These are phyloP conservation scores for Multifurca ochricompacta DNA, from an alignment of 768 basidiomycete genomes.

Conservation along the genomic window DNA sequence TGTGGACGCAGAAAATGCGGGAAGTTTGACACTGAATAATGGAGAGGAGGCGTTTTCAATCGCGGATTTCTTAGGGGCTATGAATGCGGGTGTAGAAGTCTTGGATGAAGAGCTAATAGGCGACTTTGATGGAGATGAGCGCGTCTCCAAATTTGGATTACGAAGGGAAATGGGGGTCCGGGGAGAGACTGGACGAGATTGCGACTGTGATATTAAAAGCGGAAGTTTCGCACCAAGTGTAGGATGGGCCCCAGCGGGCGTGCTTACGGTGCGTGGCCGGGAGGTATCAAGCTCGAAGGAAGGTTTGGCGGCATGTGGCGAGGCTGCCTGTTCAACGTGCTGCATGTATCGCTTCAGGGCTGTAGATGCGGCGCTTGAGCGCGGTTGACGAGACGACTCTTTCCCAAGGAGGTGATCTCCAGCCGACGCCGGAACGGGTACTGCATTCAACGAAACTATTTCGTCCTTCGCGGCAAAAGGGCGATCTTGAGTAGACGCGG, in stretches of 20 bases:
- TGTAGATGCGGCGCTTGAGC: not conserved
- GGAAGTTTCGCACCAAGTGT: not conserved
- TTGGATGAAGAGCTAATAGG: constrained; percentile 19
- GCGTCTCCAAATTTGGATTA: not conserved
- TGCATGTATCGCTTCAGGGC: constrained; percentile 18
- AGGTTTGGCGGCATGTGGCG: not conserved
- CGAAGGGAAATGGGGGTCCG: not conserved
- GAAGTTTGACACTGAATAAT: constrained; percentile 10
- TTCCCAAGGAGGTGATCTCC: not conserved
- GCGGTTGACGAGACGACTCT: not conserved
- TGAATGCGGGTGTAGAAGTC: not conserved
- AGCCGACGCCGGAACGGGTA: not conserved
- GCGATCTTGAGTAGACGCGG: constrained; percentile 2
- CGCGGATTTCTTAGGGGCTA: constrained; percentile 25
- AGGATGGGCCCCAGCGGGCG: constrained; percentile 18
- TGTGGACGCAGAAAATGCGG: constrained; percentile 22
- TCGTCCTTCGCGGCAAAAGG: constrained; percentile 10
- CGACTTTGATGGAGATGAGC: not conserved
- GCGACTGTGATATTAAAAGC: not conserved
- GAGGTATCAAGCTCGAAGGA: not conserved
- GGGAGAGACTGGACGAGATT: not conserved
- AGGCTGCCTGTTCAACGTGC: constrained; percentile 10
- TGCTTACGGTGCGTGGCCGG: constrained; percentile 21
- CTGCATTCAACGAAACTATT: not conserved
- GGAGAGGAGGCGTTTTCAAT: constrained; percentile 29